phyloP scores from a whole-genome alignment of 352 stramenopile genomes.

The Blastocystis sp. region DNA sequence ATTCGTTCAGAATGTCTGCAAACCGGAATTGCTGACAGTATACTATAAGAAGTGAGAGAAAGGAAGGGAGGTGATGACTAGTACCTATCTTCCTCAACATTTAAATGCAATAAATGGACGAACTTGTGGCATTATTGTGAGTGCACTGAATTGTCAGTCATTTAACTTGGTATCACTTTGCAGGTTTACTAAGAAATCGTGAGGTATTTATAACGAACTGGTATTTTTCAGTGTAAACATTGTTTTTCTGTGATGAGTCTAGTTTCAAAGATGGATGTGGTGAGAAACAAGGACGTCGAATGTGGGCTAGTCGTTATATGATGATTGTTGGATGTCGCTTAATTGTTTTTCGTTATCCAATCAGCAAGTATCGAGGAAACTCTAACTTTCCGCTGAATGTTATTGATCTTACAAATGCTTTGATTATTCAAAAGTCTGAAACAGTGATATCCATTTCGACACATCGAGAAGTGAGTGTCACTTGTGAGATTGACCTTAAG shows the following conservation, averaged over 20 bases:
- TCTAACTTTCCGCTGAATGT: slow-evolving; percentile 49
- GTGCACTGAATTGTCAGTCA: slow-evolving; percentile 14
- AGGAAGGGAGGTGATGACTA: not conserved
- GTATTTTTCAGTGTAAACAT: slow-evolving; percentile 50
- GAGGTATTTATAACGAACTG: slow-evolving; percentile 46
- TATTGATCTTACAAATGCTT: slow-evolving; percentile 56
- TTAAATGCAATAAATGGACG: slow-evolving; percentile 15
- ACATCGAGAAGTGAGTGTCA: not conserved
- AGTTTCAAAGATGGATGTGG: slow-evolving; percentile 43
- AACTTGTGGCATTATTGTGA: slow-evolving; percentile 5
- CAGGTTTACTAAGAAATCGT: not conserved
- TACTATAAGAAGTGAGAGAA: slow-evolving; percentile 49
- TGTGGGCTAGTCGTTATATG: slow-evolving; percentile 36
- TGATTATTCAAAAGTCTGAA: slow-evolving; percentile 24
- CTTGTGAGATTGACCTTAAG: not conserved
- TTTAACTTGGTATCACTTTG: not conserved
- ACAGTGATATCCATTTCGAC: slow-evolving; percentile 21
- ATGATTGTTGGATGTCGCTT: slow-evolving; percentile 45
- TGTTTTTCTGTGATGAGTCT: not conserved
- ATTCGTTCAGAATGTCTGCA: slow-evolving; percentile 63
- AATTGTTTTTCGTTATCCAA: slow-evolving; percentile 40
- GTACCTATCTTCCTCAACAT: slow-evolving; percentile 58
- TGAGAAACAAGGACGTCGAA: slow-evolving; percentile 34
- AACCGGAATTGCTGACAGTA: slow-evolving; percentile 7
- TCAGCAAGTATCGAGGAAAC: slow-evolving; percentile 4